Evolutionary conservation across 106 monocot species (phyloP).

Genomic region (Phalaenopsis equestris): DNA sequence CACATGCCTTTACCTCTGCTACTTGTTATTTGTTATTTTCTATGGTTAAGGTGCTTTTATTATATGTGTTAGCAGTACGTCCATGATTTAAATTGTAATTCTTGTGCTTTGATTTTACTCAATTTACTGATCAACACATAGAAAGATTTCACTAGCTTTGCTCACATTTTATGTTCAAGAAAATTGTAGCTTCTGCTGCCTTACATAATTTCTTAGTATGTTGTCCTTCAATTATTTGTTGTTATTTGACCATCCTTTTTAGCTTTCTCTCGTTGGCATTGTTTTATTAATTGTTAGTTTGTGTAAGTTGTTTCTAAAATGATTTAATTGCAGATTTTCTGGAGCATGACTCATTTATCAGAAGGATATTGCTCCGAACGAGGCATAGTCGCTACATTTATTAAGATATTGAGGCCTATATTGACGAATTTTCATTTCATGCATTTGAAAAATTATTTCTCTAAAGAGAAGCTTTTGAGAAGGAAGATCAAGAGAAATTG

Average conservation of each 20-base stretch:
- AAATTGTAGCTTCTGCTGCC: background rate
- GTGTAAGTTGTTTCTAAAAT: background rate
- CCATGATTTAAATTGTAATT: background rate
- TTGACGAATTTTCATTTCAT: background rate
- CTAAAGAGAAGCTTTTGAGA: background rate
- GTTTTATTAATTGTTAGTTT: background rate
- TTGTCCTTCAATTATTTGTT: background rate
- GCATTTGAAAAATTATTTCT: background rate
- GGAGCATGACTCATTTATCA: background rate
- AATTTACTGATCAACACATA: background rate
- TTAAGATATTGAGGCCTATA: background rate
- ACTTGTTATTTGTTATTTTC: background rate
- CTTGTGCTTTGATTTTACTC: background rate
- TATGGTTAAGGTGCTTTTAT: background rate
- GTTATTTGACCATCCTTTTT: background rate
- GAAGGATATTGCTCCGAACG: background rate
- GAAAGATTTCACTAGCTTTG: too few species aligned
- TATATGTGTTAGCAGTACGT: too few species aligned
- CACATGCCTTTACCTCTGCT: background rate
- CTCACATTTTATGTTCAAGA: too few species aligned
- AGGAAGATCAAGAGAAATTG: background rate
- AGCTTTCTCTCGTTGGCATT: background rate
- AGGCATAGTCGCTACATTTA: background rate
- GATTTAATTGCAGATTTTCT: background rate
- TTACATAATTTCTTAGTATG: background rate